Base-by-base conservation (phyloP, 441 rosid species). In the Croton laevigatus region DNA sequence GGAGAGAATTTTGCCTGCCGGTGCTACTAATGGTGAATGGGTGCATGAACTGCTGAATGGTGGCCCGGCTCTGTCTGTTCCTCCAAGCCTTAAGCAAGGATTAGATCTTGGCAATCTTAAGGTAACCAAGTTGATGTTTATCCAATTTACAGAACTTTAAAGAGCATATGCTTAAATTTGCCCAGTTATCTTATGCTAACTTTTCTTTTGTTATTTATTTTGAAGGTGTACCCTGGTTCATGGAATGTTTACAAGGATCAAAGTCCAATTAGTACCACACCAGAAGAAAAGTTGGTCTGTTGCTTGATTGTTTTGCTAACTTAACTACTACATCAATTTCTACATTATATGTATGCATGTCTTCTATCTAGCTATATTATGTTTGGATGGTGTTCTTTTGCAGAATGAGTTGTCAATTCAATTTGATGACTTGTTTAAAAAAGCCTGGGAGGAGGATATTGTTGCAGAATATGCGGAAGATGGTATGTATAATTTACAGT, bases 1-100 rank as follows among this genome's bases (percentile, higher is more conserved):
- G 14, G 88, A 86, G 66, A 91, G 91, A 81, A 54, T 78, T 74
- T 78, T 93, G 69, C 96, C 98, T 70, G 88, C 84, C 53, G 98
- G 95, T 70, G 96, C 89, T 64, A 70, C 79, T 67, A 86, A 82
- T 82, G 96, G 99, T 69, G 88, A 86, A 69, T 93, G 99, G 99
- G 87, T 87, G 57, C 81, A 71, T 17, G 97, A 95, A 78, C 68
- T 92, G 78, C 81, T 93, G 73, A 79, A 80, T 19, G 98, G 96
- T 49, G 91, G 94, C 72, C 86, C 92, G 79, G 86, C 81, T 76
- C 96, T 82, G 78, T 76, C 80, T 14, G 65, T 81, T 81, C 91
- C 98, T 73, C 98, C 99, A 53, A 84, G 89, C 81, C 86, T 91
- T 71, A 95, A 91, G 90, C 83, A 82, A 80, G 91, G 95, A 36